Evolutionary conservation across 768 basidiomycete species (phyloP).

Genomic region (Lactifluus subvellereus): DNA sequence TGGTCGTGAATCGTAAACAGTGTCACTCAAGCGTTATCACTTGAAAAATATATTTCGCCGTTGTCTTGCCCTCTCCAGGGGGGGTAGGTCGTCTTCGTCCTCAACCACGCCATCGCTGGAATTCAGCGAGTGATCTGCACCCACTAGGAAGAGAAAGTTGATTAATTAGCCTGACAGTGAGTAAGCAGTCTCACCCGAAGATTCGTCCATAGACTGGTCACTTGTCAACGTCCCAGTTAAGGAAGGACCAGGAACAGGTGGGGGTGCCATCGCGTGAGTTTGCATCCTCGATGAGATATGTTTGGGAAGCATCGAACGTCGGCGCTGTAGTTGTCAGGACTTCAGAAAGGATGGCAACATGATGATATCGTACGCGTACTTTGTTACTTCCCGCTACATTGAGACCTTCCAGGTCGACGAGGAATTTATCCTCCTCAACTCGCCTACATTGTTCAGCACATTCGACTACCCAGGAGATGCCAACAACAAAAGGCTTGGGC

Average conservation of each 20-base stretch:
- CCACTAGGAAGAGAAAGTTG: neutral
- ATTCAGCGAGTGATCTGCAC: slow-evolving; percentile 13
- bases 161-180: neutral
- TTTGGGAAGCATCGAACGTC: slow-evolving; percentile 69
- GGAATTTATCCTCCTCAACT: slow-evolving; percentile 60
- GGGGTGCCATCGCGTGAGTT: neutral
- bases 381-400: slow-evolving; percentile 60
- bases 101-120: slow-evolving; percentile 25
- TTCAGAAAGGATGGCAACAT: neutral
- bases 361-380: slow-evolving; percentile 35
- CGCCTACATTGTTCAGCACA: slow-evolving; percentile 63
- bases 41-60: slow-evolving; percentile 36
- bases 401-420: slow-evolving; percentile 52
- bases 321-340: slow-evolving; percentile 43
- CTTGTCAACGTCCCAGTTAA: slow-evolving; percentile 9
- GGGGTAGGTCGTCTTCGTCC: slow-evolving; percentile 56
- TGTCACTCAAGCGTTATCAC: neutral
- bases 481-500: slow-evolving; percentile 67
- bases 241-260: slow-evolving; percentile 4
- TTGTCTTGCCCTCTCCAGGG: slow-evolving; percentile 61
- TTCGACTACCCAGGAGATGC: slow-evolving; percentile 86
- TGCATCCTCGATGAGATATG: slow-evolving; percentile 31
- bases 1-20: neutral
- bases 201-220: slow-evolving; percentile 24
- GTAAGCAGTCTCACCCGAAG: slow-evolving; percentile 2